Conservation (phyloP, 176 grass and related monocot genomes). For the Phoenix dactylifera region DNA sequence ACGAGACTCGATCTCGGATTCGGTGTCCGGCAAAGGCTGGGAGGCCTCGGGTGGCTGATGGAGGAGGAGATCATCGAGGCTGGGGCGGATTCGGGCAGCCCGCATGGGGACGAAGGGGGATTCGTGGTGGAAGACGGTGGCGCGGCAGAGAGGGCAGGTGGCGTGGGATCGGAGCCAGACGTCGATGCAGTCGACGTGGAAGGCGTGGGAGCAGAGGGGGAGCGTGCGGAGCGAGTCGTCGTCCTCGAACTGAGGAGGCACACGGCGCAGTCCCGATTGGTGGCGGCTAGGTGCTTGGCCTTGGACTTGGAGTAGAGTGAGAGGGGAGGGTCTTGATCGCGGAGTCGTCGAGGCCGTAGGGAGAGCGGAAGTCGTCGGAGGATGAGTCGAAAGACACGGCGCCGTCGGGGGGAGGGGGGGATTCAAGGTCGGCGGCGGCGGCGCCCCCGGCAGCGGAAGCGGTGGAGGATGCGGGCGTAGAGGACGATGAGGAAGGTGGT, state of each 20-base stretch:
- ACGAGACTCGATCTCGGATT: not conserved
- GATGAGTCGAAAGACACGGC: conserved; percentile 26
- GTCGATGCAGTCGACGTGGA: conserved; percentile 93
- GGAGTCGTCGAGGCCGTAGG: conserved; percentile 62
- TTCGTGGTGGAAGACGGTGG: conserved; percentile 39
- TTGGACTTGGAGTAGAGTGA: conserved; percentile 46
- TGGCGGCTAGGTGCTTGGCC: conserved; percentile 31
- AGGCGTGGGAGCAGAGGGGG: conserved; percentile 75
- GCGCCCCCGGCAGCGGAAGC: conserved; percentile 26
- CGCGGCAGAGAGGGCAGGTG: conserved; percentile 76
- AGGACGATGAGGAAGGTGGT: conserved; percentile 85
- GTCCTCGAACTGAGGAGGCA: conserved; percentile 89
- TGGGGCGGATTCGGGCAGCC: conserved; percentile 2
- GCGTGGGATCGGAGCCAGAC: conserved; percentile 84
- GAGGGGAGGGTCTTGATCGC: conserved; percentile 72
- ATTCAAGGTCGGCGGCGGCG: conserved; percentile 24
- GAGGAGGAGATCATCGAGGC: conserved; percentile 50
- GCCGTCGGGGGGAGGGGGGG: conserved; percentile 29
- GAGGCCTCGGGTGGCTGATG: not conserved
- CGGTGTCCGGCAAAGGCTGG: not conserved
- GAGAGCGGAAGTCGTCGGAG: conserved; percentile 62
- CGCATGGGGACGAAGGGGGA: conserved; percentile 41
- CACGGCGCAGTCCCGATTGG: conserved; percentile 61
- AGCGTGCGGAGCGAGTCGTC: conserved; percentile 70
- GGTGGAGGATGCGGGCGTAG: conserved; percentile 59